phyloP scores from a whole-genome alignment of 2,329 filamentous ascomycete genomes.

The Sarocladiaceae sp. region DNA sequence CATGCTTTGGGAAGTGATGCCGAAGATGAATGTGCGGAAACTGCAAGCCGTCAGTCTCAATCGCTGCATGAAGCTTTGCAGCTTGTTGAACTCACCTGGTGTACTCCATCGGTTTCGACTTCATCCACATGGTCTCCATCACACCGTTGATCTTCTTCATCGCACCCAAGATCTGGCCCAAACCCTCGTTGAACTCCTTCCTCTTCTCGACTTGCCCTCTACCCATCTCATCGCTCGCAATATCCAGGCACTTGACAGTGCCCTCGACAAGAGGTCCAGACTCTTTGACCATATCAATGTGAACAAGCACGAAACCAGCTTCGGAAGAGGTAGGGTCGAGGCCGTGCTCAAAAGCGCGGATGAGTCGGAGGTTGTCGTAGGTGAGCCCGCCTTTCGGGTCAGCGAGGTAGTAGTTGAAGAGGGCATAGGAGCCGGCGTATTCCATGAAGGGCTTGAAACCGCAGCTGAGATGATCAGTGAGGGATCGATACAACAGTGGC shows the following conservation, averaged over 20 bases:
- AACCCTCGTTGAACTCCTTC: constrained; percentile 58
- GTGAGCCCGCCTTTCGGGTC: constrained; percentile 53
- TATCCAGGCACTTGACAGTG: constrained; percentile 62
- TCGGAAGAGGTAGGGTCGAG: constrained; percentile 84
- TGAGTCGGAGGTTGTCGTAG: constrained; percentile 70
- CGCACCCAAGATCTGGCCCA: constrained; percentile 56
- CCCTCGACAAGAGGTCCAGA: constrained; percentile 74
- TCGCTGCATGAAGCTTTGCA: background rate
- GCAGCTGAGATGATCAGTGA: constrained; percentile 41
- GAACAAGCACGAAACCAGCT: constrained; percentile 92
- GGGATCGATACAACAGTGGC: background rate
- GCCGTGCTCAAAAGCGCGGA: constrained; percentile 88
- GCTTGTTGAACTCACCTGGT: constrained; percentile 32
- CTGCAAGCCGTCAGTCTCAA: constrained; percentile 28
- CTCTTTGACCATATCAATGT: constrained; percentile 92
- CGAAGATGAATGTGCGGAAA: constrained; percentile 96
- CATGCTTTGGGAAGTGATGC: constrained; percentile 90
- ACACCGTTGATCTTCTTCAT: constrained; percentile 65
- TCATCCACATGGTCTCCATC: constrained; percentile 91
- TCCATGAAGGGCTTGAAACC: constrained; percentile 94
- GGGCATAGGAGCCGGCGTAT: constrained; percentile 65
- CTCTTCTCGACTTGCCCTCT: constrained; percentile 33
- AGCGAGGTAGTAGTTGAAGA: constrained; percentile 62
- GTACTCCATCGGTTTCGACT: constrained; percentile 79
- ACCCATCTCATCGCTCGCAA: constrained; percentile 26